Evolutionary conservation across 176 grass and related monocot species (phyloP).

Genomic region (Elymus sibiricus): DNA sequence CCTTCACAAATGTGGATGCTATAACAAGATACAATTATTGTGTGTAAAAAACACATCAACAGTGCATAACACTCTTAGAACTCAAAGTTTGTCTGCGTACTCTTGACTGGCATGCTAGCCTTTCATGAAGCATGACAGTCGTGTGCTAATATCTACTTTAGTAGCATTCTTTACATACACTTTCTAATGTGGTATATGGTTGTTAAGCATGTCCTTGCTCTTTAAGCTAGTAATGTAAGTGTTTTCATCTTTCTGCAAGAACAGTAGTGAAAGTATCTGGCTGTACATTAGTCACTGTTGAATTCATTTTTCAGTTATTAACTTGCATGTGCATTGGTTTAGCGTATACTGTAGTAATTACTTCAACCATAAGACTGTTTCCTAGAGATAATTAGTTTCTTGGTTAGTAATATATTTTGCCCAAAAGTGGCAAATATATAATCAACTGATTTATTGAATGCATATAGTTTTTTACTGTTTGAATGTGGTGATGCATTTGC

Average conservation of each 20-base stretch:
- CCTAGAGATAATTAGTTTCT: neutral
- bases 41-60: neutral
- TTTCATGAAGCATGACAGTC: neutral
- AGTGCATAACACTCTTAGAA: neutral
- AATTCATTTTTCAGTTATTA: neutral
- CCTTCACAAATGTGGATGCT: neutral
- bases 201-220: neutral
- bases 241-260: neutral
- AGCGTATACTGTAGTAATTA: neutral
- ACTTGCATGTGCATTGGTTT: neutral
- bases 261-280: neutral
- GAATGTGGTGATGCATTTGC: neutral
- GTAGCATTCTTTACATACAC: neutral
- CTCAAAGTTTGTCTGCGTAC: neutral
- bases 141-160: neutral
- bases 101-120: neutral
- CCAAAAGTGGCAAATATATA: neutral
- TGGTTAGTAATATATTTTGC: neutral
- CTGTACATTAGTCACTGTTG: neutral
- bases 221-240: neutral
- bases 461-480: neutral
- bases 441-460: neutral
- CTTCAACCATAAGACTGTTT: neutral
- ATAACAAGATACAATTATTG: neutral
- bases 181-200: neutral